Percentiles rank a stretch among this genome's conserved stretches.
phyloP scores from a whole-genome alignment of 2,329 filamentous ascomycete genomes.

The Venturiaceae sp. region DNA sequence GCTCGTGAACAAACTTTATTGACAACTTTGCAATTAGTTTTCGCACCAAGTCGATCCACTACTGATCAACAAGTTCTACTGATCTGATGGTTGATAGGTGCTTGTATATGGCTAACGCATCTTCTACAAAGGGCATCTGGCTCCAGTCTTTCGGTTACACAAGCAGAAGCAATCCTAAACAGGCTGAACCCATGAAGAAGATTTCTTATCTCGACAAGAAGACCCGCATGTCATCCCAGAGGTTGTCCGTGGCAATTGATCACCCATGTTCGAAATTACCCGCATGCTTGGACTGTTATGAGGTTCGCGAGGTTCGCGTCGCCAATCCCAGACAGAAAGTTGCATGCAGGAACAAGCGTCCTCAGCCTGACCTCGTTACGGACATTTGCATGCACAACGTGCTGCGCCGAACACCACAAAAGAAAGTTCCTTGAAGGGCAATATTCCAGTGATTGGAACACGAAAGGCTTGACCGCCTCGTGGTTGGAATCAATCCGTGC shows the following conservation, averaged over 20 bases:
- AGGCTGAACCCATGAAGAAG: background rate
- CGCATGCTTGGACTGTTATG: too few species aligned
- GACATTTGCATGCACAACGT: background rate
- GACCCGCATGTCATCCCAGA: background rate
- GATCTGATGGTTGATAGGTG: too few species aligned
- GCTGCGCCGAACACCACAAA: background rate
- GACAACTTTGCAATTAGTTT: background rate
- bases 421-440: background rate
- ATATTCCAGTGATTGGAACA: background rate
- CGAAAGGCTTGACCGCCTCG: background rate
- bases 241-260: background rate
- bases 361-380: background rate
- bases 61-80: too few species aligned
- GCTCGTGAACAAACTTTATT: too few species aligned
- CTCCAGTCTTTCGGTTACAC: background rate
- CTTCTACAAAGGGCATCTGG: background rate
- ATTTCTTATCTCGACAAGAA: background rate
- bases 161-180: background rate
- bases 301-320: too few species aligned
- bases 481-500: background rate
- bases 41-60: too few species aligned
- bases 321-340: background rate
- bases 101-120: too few species aligned
- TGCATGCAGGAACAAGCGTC: background rate
- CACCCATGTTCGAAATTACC: background rate